These are phyloP conservation scores for Debaryomycetaceae sp. DNA, from an alignment of 1,139 yeast species.

Conservation along the genomic window DNA sequence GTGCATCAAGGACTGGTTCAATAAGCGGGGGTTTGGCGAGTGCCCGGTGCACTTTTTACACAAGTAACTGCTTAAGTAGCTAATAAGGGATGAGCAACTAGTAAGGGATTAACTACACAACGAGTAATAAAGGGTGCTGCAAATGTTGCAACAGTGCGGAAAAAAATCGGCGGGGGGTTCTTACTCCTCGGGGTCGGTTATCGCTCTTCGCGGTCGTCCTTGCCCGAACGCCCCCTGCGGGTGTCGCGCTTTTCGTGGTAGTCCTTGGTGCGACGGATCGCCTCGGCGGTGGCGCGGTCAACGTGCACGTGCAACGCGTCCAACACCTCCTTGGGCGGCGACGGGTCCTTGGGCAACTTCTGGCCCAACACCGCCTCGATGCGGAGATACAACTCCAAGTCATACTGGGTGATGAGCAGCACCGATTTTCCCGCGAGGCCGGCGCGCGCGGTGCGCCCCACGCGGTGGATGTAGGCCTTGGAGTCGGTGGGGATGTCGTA, in stretches of 20 bases:
- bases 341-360: constrained; percentile 75
- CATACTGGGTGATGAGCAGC: constrained; percentile 91
- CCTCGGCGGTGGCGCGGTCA: constrained; percentile 88
- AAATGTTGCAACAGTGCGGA: too few species aligned
- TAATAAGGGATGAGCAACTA: background rate
- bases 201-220: constrained; percentile 46
- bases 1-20: constrained; percentile 89
- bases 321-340: constrained; percentile 72
- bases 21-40: constrained; percentile 76
- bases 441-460: constrained; percentile 98
- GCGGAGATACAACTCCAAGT: constrained; percentile 78
- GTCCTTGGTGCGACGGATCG: constrained; percentile 77
- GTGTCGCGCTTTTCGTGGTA: constrained; percentile 47
- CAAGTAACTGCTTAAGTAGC: constrained; percentile 20
- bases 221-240: constrained; percentile 33
- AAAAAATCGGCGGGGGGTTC: too few species aligned
- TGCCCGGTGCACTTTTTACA: constrained; percentile 73
- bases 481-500: constrained; percentile 97
- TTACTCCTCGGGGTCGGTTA: too few species aligned
- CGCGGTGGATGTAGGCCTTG: constrained; percentile 96
- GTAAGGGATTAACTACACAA: too few species aligned
- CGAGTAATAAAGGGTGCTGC: too few species aligned
- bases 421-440: constrained; percentile 93
- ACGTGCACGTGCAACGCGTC: constrained; percentile 80
- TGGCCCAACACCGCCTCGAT: constrained; percentile 83